Evolutionary conservation across 2,329 filamentous ascomycete species (phyloP).

Genomic region (Aspergillus sp.): DNA sequence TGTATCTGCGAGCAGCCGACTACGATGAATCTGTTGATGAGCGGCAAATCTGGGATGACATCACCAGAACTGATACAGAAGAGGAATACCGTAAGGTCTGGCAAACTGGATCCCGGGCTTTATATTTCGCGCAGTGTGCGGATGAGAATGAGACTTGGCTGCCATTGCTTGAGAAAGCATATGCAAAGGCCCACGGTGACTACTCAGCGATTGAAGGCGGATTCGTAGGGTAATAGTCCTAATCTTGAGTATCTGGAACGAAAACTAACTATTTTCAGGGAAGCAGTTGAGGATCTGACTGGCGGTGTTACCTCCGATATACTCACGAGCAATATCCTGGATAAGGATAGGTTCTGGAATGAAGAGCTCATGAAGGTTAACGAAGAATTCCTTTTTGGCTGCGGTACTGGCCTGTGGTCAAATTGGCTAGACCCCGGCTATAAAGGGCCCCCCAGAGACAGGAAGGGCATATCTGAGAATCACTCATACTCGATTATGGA

Average conservation of each 20-base stretch:
- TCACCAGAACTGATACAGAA: conserved; percentile 69
- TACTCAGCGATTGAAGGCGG: conserved; percentile 71
- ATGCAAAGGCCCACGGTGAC: conserved; percentile 78
- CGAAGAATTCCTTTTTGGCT: conserved; percentile 60
- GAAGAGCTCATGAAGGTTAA: conserved; percentile 78
- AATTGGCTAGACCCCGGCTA: conserved; percentile 38
- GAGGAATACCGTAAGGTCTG: conserved; percentile 66
- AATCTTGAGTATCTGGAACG: neutral
- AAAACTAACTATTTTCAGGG: conserved; percentile 25
- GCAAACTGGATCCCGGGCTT: conserved; percentile 69
- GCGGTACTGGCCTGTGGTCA: conserved; percentile 42
- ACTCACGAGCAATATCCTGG: conserved; percentile 42
- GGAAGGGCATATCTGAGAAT: conserved; percentile 42
- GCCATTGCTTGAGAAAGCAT: conserved; percentile 75
- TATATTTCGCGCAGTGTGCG: conserved; percentile 73
- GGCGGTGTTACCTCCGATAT: conserved; percentile 47
- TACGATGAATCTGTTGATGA: conserved; percentile 77
- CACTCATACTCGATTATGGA: conserved; percentile 58
- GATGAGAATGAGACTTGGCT: conserved; percentile 80
- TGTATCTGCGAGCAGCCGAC: conserved; percentile 76
- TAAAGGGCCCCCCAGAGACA: conserved; percentile 29
- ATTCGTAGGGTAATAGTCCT: conserved; percentile 53
- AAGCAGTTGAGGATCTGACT: conserved; percentile 56
- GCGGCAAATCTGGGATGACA: conserved; percentile 67
- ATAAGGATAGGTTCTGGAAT: conserved; percentile 78